Percentiles rank a stretch among this genome's conserved stretches.
Conservation (phyloP, 129 eudicot species). For the Rutidosis leptorrhynchoides region DNA sequence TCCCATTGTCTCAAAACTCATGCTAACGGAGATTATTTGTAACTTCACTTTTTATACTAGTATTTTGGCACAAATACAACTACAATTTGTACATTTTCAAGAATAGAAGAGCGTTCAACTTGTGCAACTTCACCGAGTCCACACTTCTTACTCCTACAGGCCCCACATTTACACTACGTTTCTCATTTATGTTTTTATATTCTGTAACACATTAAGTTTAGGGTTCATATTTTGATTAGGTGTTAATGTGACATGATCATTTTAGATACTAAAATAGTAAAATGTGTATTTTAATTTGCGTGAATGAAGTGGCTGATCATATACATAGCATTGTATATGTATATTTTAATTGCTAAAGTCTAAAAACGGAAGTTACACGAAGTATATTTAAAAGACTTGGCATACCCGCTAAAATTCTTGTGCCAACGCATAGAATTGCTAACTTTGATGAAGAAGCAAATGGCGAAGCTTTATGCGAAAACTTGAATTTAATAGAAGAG, state of each 20-base stretch:
- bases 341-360: no score
- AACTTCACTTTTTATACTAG: constrained; percentile 33
- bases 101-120: constrained; percentile 65
- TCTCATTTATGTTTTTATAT: constrained; percentile 1
- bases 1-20: neutral
- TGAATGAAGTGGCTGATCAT: constrained; percentile 49
- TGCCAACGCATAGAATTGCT: no score
- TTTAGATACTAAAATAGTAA: neutral
- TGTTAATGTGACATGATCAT: neutral
- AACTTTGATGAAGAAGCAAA: no score
- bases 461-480: no score
- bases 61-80: constrained; percentile 80
- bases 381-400: no score
- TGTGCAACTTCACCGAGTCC: constrained; percentile 86
- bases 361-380: no score
- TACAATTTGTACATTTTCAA: constrained; percentile 77
- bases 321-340: no score
- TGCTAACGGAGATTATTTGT: constrained; percentile 14
- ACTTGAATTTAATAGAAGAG: no score
- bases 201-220: neutral
- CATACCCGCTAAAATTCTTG: no score
- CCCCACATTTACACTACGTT: constrained; percentile 65
- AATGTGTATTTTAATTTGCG: neutral
- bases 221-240: neutral
- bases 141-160: constrained; percentile 63